These are phyloP conservation scores for Sporothrix globosa DNA, from an alignment of 2,329 filamentous ascomycete species.

Conservation along the genomic window DNA sequence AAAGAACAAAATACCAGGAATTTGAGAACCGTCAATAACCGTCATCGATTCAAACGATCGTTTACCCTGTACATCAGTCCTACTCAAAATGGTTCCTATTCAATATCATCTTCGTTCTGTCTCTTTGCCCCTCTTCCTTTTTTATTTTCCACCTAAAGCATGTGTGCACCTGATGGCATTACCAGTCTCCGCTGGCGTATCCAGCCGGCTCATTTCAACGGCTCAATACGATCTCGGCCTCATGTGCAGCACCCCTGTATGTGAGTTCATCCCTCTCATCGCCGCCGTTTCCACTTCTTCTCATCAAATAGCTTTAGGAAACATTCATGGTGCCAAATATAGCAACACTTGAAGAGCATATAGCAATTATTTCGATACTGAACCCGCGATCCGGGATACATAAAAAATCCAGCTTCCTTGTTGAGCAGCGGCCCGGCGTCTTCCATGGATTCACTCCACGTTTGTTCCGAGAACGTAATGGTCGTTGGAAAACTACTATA, in stretches of 20 bases:
- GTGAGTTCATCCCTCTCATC: not conserved
- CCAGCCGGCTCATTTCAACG: constrained; percentile 19
- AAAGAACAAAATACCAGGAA: not conserved
- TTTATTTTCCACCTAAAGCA: not conserved
- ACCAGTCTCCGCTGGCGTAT: too few relatives aligned
- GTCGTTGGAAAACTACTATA: too few relatives aligned
- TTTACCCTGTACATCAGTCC: not conserved
- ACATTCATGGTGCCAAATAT: not conserved
- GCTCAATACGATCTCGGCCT: constrained; percentile 15
- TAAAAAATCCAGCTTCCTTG: not conserved
- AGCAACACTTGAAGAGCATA: not conserved
- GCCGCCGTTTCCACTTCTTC: not conserved
- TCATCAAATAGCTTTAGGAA: not conserved
- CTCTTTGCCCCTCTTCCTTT: not conserved
- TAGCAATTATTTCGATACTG: not conserved
- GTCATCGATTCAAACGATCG: not conserved
- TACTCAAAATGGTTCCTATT: too few relatives aligned
- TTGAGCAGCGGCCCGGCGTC: constrained; percentile 8
- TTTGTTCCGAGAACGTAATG: not conserved
- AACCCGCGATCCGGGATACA: constrained; percentile 13
- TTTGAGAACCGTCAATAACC: constrained; percentile 2
- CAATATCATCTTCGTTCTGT: not conserved
- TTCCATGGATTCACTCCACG: not conserved
- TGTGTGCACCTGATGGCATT: not conserved
- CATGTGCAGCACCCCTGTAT: too few relatives aligned